Evolutionary conservation across 306 rosid genomes (phyloP), one percentile per base, ranked within the genome.

Genomic region (Morella rubra): DNA sequence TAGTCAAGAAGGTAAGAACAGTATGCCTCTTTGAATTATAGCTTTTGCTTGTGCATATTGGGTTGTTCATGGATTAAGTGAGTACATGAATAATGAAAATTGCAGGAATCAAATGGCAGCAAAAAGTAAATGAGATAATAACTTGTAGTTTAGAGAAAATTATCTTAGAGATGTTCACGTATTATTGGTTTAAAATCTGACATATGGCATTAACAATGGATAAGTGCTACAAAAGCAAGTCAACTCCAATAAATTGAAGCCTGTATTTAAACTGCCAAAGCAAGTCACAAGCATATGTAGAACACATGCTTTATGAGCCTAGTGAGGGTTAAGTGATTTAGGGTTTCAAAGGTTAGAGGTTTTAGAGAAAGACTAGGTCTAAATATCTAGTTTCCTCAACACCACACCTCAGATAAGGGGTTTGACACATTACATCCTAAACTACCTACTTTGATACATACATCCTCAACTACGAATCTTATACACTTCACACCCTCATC

Each of bases 1-100:
- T 64, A 88, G 88, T 76, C 99, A 95, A 82, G 83, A 74, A 73
- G 99, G 97, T 90, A 89, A 65, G 44, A 76, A 53, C 69, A 73
- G 53, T 70, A 32, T 71, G 50, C 8, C 15, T 67, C 41, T 51
- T 18, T 5, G 47, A 49, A 44, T 32, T 14, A 22, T 46, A 69
- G 60, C 40, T 51, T 3, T 73, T 65, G 40, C 24, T 51, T 32
- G 37, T 15, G 58, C 19, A 5, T 52, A 52, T 6, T 52, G 7
- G 18, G 15, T 22, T 58, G 13, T 54, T 8, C 10, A 58, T 9
- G 62, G 40, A 58, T 10, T 58, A 54, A 54, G 8, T 16, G n/a
- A 54, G 7, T 49, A 49, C 52, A n/a, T n/a, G 20, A n/a, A 54
- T 5, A 58, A 3, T 22, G 40, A 19, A 20, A 8, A 8, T 58